Percentiles rank a stretch among this genome's conserved stretches.
These are phyloP conservation scores for Russula dissimulans DNA, from an alignment of 768 basidiomycete genomes.

Conservation along the genomic window DNA sequence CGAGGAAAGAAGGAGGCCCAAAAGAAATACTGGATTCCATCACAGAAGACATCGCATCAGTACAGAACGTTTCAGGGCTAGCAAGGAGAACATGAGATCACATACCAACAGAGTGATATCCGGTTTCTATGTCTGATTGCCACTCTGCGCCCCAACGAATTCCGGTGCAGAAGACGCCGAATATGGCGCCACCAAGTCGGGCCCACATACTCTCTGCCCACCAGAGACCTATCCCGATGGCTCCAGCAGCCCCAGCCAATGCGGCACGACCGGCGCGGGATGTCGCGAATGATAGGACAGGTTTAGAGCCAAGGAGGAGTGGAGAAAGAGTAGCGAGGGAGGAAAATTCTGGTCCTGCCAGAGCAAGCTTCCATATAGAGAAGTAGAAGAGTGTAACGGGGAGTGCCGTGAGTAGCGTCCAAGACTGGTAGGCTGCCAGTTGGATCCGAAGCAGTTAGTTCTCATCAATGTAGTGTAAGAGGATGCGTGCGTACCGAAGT, in stretches of 20 bases:
- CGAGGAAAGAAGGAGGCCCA: constrained; percentile 59
- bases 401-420: constrained; percentile 75
- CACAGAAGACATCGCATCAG: background rate
- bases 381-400: constrained; percentile 83
- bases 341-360: constrained; percentile 75
- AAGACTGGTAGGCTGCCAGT: constrained; percentile 60
- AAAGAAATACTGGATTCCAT: constrained; percentile 41
- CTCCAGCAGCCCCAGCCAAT: constrained; percentile 4
- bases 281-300: constrained; percentile 22
- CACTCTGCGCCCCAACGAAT: constrained; percentile 18
- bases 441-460: background rate
- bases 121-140: constrained; percentile 5
- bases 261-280: constrained; percentile 8
- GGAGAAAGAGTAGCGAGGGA: constrained; percentile 67
- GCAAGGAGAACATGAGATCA: background rate
- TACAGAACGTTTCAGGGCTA: background rate
- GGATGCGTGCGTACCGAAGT: constrained; percentile 44
- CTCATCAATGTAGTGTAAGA: background rate
- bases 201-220: constrained; percentile 17
- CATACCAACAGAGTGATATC: constrained; percentile 15
- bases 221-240: constrained; percentile 16
- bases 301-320: constrained; percentile 44
- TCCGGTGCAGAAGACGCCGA: constrained; percentile 11
- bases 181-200: constrained; percentile 12
- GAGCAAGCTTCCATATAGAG: constrained; percentile 82